phyloP scores from a whole-genome alignment of 805 yeast species.

The Nakazawaea ishiwadae region DNA sequence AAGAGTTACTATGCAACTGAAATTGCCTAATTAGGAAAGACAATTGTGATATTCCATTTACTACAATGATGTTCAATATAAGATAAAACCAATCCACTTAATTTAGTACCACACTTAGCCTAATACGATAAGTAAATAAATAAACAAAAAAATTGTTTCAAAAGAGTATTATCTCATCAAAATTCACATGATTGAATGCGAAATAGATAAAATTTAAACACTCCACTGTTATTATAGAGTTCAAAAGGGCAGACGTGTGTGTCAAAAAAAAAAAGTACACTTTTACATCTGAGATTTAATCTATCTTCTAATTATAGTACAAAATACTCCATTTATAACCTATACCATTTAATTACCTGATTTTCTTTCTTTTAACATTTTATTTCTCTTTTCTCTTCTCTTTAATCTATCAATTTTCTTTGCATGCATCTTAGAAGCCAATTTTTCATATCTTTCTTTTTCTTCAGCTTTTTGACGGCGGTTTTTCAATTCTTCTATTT shows the following conservation, averaged over 20 bases:
- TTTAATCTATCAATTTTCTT: conserved; percentile 88
- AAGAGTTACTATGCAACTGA: neutral
- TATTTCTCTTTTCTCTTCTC: conserved; percentile 92
- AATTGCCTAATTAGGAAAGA: neutral
- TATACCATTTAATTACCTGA: conserved; percentile 10
- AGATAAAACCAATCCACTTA: too few species aligned
- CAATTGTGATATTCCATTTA: neutral
- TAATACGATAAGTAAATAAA: too few species aligned
- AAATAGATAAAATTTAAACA: too few species aligned
- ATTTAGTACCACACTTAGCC: too few species aligned
- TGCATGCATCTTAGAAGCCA: conserved; percentile 86
- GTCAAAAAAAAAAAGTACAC: too few species aligned
- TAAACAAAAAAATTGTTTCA: neutral
- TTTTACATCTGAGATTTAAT: too few species aligned
- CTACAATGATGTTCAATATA: neutral
- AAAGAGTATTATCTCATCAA: too few species aligned
- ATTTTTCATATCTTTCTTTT: conserved; percentile 76
- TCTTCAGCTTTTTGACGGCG: conserved; percentile 81
- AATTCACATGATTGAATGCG: too few species aligned
- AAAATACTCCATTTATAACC: too few species aligned
- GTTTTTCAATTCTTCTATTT: conserved; percentile 57
- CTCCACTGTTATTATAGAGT: too few species aligned
- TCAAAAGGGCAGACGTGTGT: too few species aligned
- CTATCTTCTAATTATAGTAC: too few species aligned
- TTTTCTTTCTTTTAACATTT: conserved; percentile 80